Base-by-base conservation (phyloP, 805 yeast species). In the Naumovozyma baii region DNA sequence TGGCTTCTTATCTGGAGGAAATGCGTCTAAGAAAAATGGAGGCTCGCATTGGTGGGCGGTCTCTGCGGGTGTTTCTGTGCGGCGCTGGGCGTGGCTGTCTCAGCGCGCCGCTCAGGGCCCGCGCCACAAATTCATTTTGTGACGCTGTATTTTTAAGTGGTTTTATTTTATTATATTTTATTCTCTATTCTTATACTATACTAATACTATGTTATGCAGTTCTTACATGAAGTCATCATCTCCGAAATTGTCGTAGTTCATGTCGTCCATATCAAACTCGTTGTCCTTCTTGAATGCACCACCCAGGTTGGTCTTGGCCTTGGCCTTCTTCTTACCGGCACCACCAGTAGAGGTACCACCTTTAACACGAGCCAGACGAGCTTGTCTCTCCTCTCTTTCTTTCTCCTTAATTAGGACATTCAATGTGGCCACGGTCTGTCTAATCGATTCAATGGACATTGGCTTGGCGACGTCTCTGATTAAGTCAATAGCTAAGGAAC, bases 311-410 rank as follows among this genome's bases (percentile, higher is more conserved):
- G 85, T 81, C 49, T 71, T 74, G 41, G 77, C 73, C 41, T 84
- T 81, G 42, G 86, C 95, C 76, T 88, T 90, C 76, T 83, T 82
- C 74, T 88, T 87, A 64, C 95, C 94, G 30, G 94, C 92, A 59
- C 96, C 96, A 53, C 94, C 94, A 18, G 85, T 75, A 31, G 90
- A 76, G 19, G 94, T 83, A 48, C 90, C 92, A 46, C 92, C 90
- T 40, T 84, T 72, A 34, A 61, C 66, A 59, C 79, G 81, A 51
- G 82, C 75, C 54, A 83, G 67, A 62, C 96, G 78, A 18, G 83
- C 86, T 54, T 76, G 83, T 70, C 96, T 84, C 67, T 90, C 97
- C 40, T 81, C 82, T 59, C 80, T 81, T 62, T 80, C 86, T 67
- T 90, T 90, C 41, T 87, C 94, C 54, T 82, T 87, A 46, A 82